These are phyloP conservation scores for Colletotrichum lupini DNA, from an alignment of 2,329 filamentous ascomycete genomes.

Conservation along the genomic window DNA sequence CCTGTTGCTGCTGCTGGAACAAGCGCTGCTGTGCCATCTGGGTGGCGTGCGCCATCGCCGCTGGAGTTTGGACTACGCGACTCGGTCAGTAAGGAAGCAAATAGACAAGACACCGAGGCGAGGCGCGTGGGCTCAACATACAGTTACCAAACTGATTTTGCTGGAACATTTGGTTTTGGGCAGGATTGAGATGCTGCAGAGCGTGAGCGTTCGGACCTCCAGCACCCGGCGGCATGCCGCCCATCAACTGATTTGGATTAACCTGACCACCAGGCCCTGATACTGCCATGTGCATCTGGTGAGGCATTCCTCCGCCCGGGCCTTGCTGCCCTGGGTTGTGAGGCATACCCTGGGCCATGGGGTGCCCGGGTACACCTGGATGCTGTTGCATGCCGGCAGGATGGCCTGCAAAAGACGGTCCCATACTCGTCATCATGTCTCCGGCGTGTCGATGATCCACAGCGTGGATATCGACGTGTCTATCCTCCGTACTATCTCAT, in stretches of 20 bases:
- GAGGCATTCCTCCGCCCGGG: conserved; percentile 72
- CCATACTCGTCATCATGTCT: conserved; percentile 78
- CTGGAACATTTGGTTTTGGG: conserved; percentile 67
- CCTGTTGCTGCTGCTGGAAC: conserved; percentile 65
- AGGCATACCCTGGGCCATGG: conserved; percentile 70
- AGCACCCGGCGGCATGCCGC: conserved; percentile 76
- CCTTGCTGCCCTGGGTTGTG: conserved; percentile 79
- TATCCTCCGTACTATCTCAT: conserved; percentile 58
- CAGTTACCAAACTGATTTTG: conserved; percentile 55
- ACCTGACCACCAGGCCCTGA: conserved; percentile 79
- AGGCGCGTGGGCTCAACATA: conserved; percentile 12
- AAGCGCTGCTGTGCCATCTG: conserved; percentile 66
- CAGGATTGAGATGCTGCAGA: conserved; percentile 77
- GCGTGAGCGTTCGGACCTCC: conserved; percentile 74
- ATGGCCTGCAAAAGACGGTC: conserved; percentile 73
- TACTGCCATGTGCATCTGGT: conserved; percentile 79
- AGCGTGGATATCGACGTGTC: conserved; percentile 67
- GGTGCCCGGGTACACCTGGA: conserved; percentile 75
- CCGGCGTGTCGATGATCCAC: conserved; percentile 64
- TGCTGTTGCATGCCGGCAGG: conserved; percentile 77
- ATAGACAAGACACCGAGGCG: not conserved
- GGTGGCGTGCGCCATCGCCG: conserved; percentile 50
- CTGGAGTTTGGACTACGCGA: conserved; percentile 48
- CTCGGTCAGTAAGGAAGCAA: conserved; percentile 2
- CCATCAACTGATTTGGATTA: conserved; percentile 80